Percentiles rank a stretch among this genome's conserved stretches.
Conservation (phyloP, 148 eudicot species). For the Spergularia marina region DNA sequence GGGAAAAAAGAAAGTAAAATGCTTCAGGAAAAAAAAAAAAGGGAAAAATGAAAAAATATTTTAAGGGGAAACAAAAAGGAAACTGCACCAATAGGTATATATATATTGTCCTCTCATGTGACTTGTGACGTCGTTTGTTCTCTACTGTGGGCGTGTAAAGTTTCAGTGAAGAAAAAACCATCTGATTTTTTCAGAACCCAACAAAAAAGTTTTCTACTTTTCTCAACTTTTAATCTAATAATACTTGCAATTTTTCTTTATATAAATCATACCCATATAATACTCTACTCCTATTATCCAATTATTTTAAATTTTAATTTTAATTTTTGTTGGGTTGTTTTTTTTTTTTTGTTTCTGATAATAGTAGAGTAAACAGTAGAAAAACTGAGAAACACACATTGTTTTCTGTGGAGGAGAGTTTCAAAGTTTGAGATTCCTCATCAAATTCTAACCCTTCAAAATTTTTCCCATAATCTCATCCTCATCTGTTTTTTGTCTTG, state of each 20-base stretch:
- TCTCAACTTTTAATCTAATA: neutral
- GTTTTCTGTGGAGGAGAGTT: conserved; percentile 54
- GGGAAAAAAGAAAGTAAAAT: too few relatives aligned
- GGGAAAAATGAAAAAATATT: neutral
- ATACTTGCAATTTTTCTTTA: neutral
- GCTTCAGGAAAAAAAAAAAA: neutral
- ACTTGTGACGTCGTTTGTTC: conserved; percentile 2
- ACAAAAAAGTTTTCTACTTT: conserved; percentile 15
- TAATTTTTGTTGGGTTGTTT: neutral
- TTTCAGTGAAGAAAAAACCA: neutral
- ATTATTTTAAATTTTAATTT: neutral
- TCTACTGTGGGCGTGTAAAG: neutral
- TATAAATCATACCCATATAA: neutral
- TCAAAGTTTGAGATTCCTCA: conserved; percentile 39
- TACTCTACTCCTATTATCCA: neutral
- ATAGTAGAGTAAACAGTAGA: neutral
- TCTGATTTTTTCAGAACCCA: neutral
- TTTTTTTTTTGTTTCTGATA: too few relatives aligned
- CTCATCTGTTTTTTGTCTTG: conserved; percentile 28
- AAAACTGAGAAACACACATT: conserved; percentile 57
- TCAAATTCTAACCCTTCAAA: conserved; percentile 60
- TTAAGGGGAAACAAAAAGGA: neutral
- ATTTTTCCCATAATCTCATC: conserved; percentile 31
- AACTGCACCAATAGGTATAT: conserved; percentile 25
- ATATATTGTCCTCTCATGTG: conserved; percentile 28